A percentile compares a stretch with the other conserved stretches of the same genome.
Evolutionary conservation across 1,139 yeast species (phyloP).

Genomic region (Kazachstania sp.): DNA sequence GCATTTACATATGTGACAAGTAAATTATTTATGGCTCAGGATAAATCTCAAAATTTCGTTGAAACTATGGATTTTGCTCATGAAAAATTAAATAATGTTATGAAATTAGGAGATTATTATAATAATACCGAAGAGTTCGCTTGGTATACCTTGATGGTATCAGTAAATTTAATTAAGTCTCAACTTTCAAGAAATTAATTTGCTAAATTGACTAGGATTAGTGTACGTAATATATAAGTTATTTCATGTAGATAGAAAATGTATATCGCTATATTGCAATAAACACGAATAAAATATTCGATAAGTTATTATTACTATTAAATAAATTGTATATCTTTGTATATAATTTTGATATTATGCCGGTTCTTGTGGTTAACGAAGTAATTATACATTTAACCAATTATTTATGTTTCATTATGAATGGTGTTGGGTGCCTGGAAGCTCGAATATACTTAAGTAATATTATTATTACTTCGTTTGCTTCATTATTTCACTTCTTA

Average conservation of each 20-base stretch:
- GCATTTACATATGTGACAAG: constrained; percentile 61
- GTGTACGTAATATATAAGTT: not conserved
- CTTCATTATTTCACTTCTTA: constrained; percentile 41
- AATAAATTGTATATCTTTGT: too few relatives aligned
- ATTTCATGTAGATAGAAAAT: not conserved
- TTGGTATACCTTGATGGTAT: constrained; percentile 57
- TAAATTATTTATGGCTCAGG: constrained; percentile 77
- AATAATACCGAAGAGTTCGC: constrained; percentile 66
- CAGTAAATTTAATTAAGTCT: constrained; percentile 60
- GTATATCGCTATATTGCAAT: too few relatives aligned
- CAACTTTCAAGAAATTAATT: constrained; percentile 56
- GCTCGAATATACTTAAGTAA: too few relatives aligned
- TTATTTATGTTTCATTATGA: not conserved
- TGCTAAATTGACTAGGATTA: not conserved
- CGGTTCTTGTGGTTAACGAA: too few relatives aligned
- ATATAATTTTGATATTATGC: too few relatives aligned
- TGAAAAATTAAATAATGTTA: constrained; percentile 48
- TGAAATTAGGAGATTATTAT: constrained; percentile 50
- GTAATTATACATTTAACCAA: too few relatives aligned
- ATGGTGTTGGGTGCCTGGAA: too few relatives aligned
- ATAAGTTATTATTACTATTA: too few relatives aligned
- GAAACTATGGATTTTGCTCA: constrained; percentile 62
- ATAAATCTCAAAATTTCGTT: constrained; percentile 46
- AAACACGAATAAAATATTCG: too few relatives aligned
- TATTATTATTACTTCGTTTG: constrained; percentile 6